Base-by-base conservation (phyloP, 352 stramenopile species). In the Chrysophaeum taylorii region DNA sequence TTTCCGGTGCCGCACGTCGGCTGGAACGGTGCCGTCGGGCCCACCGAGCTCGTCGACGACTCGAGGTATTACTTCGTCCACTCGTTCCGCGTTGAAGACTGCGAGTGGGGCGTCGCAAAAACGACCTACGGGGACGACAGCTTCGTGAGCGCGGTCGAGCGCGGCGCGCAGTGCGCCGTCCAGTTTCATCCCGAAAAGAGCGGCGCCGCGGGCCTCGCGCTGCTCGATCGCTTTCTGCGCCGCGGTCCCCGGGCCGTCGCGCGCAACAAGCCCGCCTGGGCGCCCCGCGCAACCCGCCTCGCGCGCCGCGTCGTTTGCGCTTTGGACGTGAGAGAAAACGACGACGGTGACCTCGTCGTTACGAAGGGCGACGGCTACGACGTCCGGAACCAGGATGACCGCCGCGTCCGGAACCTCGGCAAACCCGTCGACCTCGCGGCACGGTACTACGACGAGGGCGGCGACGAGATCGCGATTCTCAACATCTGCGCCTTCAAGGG, bases 171-270 rank as follows among this genome's bases (percentile, higher is more conserved):
- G 50, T 89, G 96, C 73, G 94, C 92, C n/a, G 96, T 90, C 61
- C 94, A 98, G 77, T 98, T 98, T 80, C 94, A 98, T 84, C 94
- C 94, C 5, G 94, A 98, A 77, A 98, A 98, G 82, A 97, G 89
- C 80, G 93, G 93, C 21, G 75, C 72, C 0, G 81, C 92, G 69
- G 93, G 93, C 23, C 87, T 98, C 61, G 80, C 87, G 48, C 88
- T 97, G 36, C 72, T 98, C 18, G 87, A 89, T 69, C 85, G 87
- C 38, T 98, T 97, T 75, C 77, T 98, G 4, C 88, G 2, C 35
- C 72, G 23, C 78, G 76, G 2, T 14, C 35, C 18, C 4, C 15
- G 52, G 27, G 62, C 48, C 23, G 38, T 33, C 45, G 48, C 38
- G 42, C 33, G 31, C 5, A 31, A 39, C n/a, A 35, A 23, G 38